These are phyloP conservation scores for Chaetomium cochliodes DNA, from an alignment of 495 filamentous ascomycete genomes.

Conservation along the genomic window DNA sequence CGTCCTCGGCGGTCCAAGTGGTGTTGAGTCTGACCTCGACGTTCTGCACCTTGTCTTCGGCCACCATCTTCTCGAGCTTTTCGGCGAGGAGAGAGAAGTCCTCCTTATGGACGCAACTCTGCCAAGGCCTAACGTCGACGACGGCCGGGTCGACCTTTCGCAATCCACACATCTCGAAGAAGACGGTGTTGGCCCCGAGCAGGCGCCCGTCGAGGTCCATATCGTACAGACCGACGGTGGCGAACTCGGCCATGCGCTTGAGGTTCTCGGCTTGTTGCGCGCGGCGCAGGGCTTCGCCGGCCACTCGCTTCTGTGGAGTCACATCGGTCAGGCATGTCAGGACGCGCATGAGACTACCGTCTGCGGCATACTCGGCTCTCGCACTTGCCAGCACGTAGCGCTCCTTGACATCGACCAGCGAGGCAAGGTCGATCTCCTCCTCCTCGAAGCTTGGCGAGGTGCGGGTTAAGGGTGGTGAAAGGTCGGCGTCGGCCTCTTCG, in stretches of 20 bases:
- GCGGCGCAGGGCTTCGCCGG: slow-evolving; percentile 44
- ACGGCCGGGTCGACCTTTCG: slow-evolving; percentile 35
- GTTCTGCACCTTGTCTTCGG: slow-evolving; percentile 33
- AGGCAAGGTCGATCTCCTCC: slow-evolving; percentile 37
- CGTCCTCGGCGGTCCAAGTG: slow-evolving; percentile 35
- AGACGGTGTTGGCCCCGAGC: slow-evolving; percentile 45
- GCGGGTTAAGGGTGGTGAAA: slow-evolving; percentile 31
- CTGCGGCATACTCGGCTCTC: slow-evolving; percentile 41
- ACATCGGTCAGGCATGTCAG: slow-evolving; percentile 50
- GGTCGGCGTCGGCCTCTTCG: slow-evolving; percentile 19
- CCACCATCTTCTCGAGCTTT: slow-evolving; percentile 33
- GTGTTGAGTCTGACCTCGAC: slow-evolving; percentile 40
- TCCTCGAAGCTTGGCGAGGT: slow-evolving; percentile 47
- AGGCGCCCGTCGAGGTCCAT: slow-evolving; percentile 46
- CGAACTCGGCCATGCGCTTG: slow-evolving; percentile 49
- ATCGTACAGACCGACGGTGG: slow-evolving; percentile 50
- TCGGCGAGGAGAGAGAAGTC: slow-evolving; percentile 30
- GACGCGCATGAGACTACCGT: slow-evolving; percentile 42
- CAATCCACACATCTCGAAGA: slow-evolving; percentile 47
- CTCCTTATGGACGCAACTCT: slow-evolving; percentile 37
- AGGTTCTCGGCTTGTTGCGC: slow-evolving; percentile 50
- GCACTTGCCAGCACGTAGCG: slow-evolving; percentile 42
- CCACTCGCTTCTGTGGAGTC: slow-evolving; percentile 41
- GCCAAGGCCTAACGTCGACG: slow-evolving; percentile 38
- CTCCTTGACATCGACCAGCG: slow-evolving; percentile 34